Evolutionary conservation across 495 filamentous ascomycete species (phyloP), one percentile per base, ranked within the genome.

Genomic region (Extremus antarcticus): DNA sequence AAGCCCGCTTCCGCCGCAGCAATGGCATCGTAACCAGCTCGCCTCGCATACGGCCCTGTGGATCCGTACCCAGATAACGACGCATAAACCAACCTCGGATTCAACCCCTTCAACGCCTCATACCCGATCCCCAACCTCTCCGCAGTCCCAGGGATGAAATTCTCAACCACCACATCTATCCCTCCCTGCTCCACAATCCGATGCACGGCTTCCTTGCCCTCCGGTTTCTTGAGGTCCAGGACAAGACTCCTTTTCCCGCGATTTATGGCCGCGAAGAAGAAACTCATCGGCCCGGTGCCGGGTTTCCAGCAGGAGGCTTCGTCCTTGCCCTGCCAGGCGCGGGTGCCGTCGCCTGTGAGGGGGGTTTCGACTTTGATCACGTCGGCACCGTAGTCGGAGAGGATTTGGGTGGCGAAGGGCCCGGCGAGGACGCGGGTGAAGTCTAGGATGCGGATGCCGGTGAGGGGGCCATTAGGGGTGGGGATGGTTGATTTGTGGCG

Each of bases 321-420:
- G 38, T 56, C 63, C 16, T 53, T 49, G 21, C 25, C 45, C 19
- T 61, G 51, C 63, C 63, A 65, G 21, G 55, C 24, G 23, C 67
- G 61, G 19, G 56, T 65, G 52, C 67, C 57, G 58, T 65, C 60
- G 48, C 57, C 57, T 25, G 39, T 54, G 7, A 3, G 17, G 23
- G 61, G 64, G 25, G 65, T 57, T 51, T 70, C 67, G 53, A 70
- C 57, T 43, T 70, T 70, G 51, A 66, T 65, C 23, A 64, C 58
- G 43, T 55, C 51, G 2, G 62, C 62, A n/a, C 62, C 62, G 53
- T 64, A 64, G 55, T 64, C 62, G 39, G 62, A 54, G 21, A 64
- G 55, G 23, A 61, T 58, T 41, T 64, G 62, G 20, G 62, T 52
- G 39, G 58, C 61, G 43, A 64, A 64, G 25, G 62, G 62, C 17